Percentiles rank a stretch among this genome's conserved stretches.
Evolutionary conservation across 371 early-diverging fungal genomes (phyloP).

Genomic region (Smittium culicis): DNA sequence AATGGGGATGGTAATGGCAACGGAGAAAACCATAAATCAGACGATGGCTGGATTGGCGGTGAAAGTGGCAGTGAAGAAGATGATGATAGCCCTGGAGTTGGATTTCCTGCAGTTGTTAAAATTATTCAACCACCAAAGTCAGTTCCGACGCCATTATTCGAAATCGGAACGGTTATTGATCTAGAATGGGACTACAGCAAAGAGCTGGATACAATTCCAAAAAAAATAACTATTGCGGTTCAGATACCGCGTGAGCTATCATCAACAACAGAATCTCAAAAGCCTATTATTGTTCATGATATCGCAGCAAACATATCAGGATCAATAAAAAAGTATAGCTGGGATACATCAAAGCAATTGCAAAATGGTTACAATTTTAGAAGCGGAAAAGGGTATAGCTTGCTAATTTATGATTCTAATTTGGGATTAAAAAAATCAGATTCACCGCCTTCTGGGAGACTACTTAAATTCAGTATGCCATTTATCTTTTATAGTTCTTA

Average conservation of each 20-base stretch:
- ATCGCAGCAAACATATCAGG: constrained; percentile 31
- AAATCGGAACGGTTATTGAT: constrained; percentile 24
- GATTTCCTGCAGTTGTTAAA: constrained; percentile 27
- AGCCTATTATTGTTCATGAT: constrained; percentile 24
- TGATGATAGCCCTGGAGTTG: constrained; percentile 19
- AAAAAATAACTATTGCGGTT: constrained; percentile 25
- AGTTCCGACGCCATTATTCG: constrained; percentile 29
- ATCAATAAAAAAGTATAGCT: constrained; percentile 18
- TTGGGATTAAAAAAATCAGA: constrained; percentile 32
- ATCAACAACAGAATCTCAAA: constrained; percentile 16
- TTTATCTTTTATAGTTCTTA: constrained; percentile 32
- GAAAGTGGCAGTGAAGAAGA: neutral
- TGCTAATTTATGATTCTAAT: constrained; percentile 29
- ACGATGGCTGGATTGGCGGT: neutral
- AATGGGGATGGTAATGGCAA: neutral
- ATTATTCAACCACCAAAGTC: constrained; percentile 31
- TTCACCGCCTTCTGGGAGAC: constrained; percentile 20
- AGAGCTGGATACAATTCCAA: constrained; percentile 27
- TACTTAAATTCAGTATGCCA: constrained; percentile 33
- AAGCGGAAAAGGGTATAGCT: constrained; percentile 28
- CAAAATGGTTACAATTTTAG: constrained; percentile 27
- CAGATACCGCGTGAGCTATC: constrained; percentile 25
- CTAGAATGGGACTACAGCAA: constrained; percentile 30
- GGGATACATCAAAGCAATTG: constrained; percentile 26
- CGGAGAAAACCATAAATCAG: too few relatives aligned